Evolutionary conservation across 2,329 filamentous ascomycete genomes (phyloP), one percentile per base, ranked within the genome.

Genomic region (Thyridium curvatum): DNA sequence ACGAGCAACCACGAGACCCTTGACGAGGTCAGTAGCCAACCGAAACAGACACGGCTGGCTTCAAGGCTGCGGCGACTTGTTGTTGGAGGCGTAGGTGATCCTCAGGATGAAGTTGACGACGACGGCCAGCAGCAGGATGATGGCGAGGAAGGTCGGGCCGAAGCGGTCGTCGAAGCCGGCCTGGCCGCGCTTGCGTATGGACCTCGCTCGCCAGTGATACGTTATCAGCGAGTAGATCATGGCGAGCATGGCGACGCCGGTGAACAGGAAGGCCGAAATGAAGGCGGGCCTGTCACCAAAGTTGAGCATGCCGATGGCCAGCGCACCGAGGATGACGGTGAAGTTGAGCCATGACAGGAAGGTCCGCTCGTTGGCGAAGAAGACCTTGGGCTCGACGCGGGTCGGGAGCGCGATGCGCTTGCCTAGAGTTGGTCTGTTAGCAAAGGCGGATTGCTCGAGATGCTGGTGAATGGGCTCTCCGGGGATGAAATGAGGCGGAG

Each of bases 291-390:
- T 82, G 66, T 98, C 93, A 59, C 93, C 93, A 55, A 98, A 98
- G 73, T 98, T 98, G 56, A 98, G 82, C 60, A 98, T 89, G 52
- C 93, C 93, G 52, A 98, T 87, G 50, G 93, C 91, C 37, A 98
- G 82, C 47, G 93, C 93, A 57, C 93, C 93, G 45, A 98, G 85
- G 65, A 98, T 91, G 58, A 98, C 90, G 62, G 90, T 95, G 74
- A 97, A 97, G 77, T 98, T 98, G 58, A 98, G 86, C 93, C 93
- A 98, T 66, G 89, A 95, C 57, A 98, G 82, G 64, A 98, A 98
- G 47, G 93, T 98, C 47, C 93, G 88, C 71, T 98, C 93, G 74
- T 98, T 98, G 68, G 93, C 93, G 74, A 98, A 98, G 80, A 97
- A 98, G 72, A 98, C 93, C 69, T 98, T 98, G 55, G 93, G 93